Evolutionary conservation across 371 early-diverging fungal species (phyloP).

Genomic region (Rhizopus sp.): DNA sequence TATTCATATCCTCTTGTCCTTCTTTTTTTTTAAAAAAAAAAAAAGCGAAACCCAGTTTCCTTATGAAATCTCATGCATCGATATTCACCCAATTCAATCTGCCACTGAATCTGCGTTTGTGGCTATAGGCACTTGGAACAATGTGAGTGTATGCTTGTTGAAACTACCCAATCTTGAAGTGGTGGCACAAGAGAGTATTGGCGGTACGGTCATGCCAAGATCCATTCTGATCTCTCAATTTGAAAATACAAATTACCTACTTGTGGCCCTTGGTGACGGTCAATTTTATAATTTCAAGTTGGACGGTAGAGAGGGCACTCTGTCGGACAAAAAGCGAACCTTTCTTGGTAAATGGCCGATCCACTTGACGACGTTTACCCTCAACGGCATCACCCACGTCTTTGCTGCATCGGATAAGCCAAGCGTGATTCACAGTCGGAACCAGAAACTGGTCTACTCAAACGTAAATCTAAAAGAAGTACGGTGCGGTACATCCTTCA

Average conservation of each 20-base stretch:
- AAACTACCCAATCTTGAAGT: constrained; percentile 59
- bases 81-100: constrained; percentile 58
- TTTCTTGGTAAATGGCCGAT: constrained; percentile 82
- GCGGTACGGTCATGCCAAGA: constrained; percentile 71
- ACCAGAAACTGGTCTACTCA: constrained; percentile 79
- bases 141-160: constrained; percentile 65
- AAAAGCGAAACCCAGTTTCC: constrained; percentile 44
- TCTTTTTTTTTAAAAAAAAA: not conserved
- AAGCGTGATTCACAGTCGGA: constrained; percentile 76
- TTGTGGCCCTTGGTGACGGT: constrained; percentile 88
- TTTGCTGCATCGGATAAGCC: constrained; percentile 91
- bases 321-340: constrained; percentile 67
- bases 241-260: constrained; percentile 71
- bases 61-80: constrained; percentile 77
- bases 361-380: constrained; percentile 64
- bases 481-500: constrained; percentile 70
- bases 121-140: constrained; percentile 81
- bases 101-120: constrained; percentile 45
- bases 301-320: constrained; percentile 42
- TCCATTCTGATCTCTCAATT: constrained; percentile 77
- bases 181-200: constrained; percentile 52
- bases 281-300: constrained; percentile 71
- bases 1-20: not conserved
- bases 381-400: constrained; percentile 64
- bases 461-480: constrained; percentile 85